Evolutionary conservation across 1,284 basidiomycete genomes (phyloP).

Genomic region (Coniophora puteana): DNA sequence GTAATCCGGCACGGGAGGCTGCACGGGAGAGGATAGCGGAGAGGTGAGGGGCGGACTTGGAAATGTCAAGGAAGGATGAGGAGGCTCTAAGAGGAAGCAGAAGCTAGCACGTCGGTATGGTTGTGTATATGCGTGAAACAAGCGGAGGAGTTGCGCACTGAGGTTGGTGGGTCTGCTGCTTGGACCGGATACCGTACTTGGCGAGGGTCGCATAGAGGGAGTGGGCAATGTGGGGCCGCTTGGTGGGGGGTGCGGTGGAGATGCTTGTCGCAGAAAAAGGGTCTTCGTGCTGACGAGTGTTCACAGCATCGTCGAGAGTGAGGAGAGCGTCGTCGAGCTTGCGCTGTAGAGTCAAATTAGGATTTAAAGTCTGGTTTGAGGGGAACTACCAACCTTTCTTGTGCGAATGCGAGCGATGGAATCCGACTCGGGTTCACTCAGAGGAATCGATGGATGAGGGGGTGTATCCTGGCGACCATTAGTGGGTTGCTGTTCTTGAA

Average conservation of each 20-base stretch:
- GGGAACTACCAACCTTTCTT: background rate
- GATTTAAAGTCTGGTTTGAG: background rate
- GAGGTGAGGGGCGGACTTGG: slow-evolving; percentile 62
- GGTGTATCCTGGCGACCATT: too few species aligned
- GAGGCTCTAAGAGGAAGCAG: slow-evolving; percentile 14
- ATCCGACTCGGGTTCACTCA: too few species aligned
- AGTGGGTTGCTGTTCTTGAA: too few species aligned
- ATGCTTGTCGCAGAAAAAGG: slow-evolving; percentile 16
- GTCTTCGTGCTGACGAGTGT: too few species aligned
- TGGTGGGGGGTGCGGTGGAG: slow-evolving; percentile 40
- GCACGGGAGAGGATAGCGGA: slow-evolving; percentile 62
- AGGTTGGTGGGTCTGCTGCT: slow-evolving; percentile 34
- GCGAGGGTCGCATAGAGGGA: slow-evolving; percentile 71
- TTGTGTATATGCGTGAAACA: too few species aligned
- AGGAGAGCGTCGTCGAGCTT: slow-evolving; percentile 74
- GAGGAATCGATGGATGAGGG: too few species aligned
- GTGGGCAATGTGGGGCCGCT: slow-evolving; percentile 47
- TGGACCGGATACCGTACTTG: slow-evolving; percentile 67
- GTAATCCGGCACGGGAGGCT: slow-evolving; percentile 45
- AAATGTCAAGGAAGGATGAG: slow-evolving; percentile 25
- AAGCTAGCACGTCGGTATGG: slow-evolving; percentile 1
- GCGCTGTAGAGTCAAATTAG: slow-evolving; percentile 38
- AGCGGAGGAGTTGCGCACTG: too few species aligned
- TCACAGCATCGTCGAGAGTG: slow-evolving; percentile 57
- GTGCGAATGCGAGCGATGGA: too few species aligned